Evolutionary conservation across 2,329 filamentous ascomycete species (phyloP).

Genomic region (Alternaria angustiovoidea): DNA sequence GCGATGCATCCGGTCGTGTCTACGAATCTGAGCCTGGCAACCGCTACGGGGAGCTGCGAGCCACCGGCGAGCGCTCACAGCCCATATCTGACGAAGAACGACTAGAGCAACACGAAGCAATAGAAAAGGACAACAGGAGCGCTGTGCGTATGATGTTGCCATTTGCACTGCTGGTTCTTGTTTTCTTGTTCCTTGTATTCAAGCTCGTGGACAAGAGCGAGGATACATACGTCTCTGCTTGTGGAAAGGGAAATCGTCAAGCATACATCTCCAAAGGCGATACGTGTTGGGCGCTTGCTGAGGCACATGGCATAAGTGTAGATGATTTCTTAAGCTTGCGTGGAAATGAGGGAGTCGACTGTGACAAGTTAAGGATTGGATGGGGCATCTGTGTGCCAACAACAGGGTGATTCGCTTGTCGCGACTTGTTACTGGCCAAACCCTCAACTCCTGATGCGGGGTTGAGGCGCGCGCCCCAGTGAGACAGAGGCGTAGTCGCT

Average conservation of each 20-base stretch:
- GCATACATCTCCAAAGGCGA: slow-evolving; percentile 59
- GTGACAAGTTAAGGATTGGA: slow-evolving; percentile 56
- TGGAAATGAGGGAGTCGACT: slow-evolving; percentile 58
- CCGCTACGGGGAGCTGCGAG: slow-evolving; percentile 58
- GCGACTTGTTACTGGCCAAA: not conserved
- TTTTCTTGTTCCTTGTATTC: slow-evolving; percentile 60
- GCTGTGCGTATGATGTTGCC: slow-evolving; percentile 66
- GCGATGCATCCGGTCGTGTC: slow-evolving; percentile 57
- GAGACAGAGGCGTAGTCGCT: not conserved
- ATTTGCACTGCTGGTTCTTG: slow-evolving; percentile 63
- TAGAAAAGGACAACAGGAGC: slow-evolving; percentile 37
- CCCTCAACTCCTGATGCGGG: not conserved
- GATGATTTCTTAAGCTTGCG: slow-evolving; percentile 55
- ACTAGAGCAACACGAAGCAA: slow-evolving; percentile 18
- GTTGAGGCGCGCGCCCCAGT: not conserved
- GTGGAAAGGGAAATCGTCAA: slow-evolving; percentile 36
- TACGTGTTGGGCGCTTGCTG: slow-evolving; percentile 63
- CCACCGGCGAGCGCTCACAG: slow-evolving; percentile 18
- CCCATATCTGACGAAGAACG: not conserved
- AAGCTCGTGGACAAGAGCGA: slow-evolving; percentile 23
- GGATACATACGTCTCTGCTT: slow-evolving; percentile 22
- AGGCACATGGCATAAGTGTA: slow-evolving; percentile 54
- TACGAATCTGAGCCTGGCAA: slow-evolving; percentile 62
- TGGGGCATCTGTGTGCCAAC: slow-evolving; percentile 57
- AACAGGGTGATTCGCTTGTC: not conserved